These are phyloP conservation scores for Oryza rufipogon DNA, from an alignment of 176 grass and related monocot genomes.

Conservation along the genomic window DNA sequence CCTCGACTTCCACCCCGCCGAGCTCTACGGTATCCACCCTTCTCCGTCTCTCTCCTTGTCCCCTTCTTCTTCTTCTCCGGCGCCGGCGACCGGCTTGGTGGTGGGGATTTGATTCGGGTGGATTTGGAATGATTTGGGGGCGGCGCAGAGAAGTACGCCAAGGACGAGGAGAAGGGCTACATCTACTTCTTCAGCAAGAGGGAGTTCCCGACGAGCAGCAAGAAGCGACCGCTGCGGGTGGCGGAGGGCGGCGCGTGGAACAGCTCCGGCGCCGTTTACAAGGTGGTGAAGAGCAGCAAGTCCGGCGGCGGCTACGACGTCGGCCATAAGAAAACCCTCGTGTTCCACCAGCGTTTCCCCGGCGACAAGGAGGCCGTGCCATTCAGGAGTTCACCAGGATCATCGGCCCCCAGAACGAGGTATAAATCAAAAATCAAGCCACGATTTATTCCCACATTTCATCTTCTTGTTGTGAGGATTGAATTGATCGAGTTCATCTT, in stretches of 20 bases:
- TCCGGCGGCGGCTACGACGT: neutral
- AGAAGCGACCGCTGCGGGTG: neutral
- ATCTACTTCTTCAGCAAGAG: conserved; percentile 44
- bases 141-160: conserved; percentile 5
- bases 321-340: conserved; percentile 40
- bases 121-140: no score
- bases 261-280: neutral
- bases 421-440: neutral
- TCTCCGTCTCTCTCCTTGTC: no score
- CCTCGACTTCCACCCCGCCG: conserved; percentile 34
- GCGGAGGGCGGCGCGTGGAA: conserved; percentile 18
- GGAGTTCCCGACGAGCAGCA: neutral
- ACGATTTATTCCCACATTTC: neutral
- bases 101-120: no score
- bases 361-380: neutral
- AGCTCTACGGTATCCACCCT: conserved; percentile 40
- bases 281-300: neutral
- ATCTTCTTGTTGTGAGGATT: neutral
- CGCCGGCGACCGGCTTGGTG: no score
- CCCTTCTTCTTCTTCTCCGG: no score
- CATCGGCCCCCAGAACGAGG: neutral
- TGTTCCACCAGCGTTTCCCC: conserved; percentile 12
- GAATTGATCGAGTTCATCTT: no score
- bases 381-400: conserved; percentile 36
- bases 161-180: conserved; percentile 5